A percentile compares a stretch with the other conserved stretches of the same genome.
phyloP scores from a whole-genome alignment of 345 rosid species.

The Zanthoxylum bungeanum region DNA sequence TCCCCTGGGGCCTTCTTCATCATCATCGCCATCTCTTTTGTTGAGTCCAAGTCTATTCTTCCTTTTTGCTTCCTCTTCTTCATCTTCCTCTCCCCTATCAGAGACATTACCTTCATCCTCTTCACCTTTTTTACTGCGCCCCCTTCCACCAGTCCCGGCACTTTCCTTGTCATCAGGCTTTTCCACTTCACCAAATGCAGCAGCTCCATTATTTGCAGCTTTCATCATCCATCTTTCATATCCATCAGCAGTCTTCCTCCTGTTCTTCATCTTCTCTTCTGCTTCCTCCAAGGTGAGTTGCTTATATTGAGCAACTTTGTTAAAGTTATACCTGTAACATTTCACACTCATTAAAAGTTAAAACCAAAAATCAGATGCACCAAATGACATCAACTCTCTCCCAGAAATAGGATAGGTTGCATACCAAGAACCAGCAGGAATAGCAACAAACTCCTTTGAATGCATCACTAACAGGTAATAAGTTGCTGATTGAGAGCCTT shows the following conservation, averaged over 20 bases:
- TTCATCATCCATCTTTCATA: conserved; percentile 99
- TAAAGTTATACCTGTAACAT: conserved; percentile 67
- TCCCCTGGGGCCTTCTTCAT: conserved; percentile 92
- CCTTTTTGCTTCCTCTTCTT: conserved; percentile 84
- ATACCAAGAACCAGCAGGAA: conserved; percentile 98
- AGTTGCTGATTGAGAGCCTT: conserved; percentile 96
- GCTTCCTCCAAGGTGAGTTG: conserved; percentile 98
- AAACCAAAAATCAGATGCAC: not conserved
- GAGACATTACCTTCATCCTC: conserved; percentile 89
- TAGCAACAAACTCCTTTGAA: conserved; percentile 79
- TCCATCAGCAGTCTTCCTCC: conserved; percentile 97
- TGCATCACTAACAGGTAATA: conserved; percentile 84
- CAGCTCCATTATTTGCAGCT: conserved; percentile 87
- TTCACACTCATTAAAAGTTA: conserved; percentile 11
- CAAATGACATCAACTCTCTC: not conserved
- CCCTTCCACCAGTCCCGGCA: conserved; percentile 54
- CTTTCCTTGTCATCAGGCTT: conserved; percentile 69
- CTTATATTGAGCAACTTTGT: conserved; percentile 96
- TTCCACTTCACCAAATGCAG: conserved; percentile 91
- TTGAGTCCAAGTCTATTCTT: conserved; percentile 84
- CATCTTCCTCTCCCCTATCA: conserved; percentile 92
- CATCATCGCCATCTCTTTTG: conserved; percentile 69
- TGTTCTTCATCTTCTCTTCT: conserved; percentile 93
- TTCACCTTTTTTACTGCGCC: conserved; percentile 73
- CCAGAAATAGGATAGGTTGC: conserved; percentile 1